A percentile compares a stretch with the other conserved stretches of the same genome.
These are phyloP conservation scores for Lunasporangiospora selenospora DNA, from an alignment of 192 early-diverging fungal species.

Conservation along the genomic window DNA sequence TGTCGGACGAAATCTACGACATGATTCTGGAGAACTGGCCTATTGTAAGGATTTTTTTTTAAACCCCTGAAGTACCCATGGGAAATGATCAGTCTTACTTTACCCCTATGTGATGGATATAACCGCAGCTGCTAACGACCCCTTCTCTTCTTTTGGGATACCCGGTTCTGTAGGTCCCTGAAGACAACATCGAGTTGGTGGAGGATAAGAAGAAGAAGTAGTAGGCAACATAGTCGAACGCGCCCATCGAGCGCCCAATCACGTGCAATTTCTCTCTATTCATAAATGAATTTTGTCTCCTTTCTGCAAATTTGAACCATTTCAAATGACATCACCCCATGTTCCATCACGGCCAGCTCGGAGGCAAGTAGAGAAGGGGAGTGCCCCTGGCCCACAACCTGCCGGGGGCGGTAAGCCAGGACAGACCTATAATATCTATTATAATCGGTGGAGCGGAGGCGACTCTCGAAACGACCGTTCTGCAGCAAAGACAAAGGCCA, in stretches of 20 bases:
- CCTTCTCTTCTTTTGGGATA: too few relatives aligned
- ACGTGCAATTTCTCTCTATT: too few relatives aligned
- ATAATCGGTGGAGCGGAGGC: constrained; percentile 46
- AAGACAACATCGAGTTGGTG: constrained; percentile 77
- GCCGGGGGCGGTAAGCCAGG: constrained; percentile 15
- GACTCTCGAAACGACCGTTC: background rate
- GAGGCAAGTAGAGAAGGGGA: constrained; percentile 33
- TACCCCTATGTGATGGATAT: background rate
- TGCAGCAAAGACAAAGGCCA: constrained; percentile 55
- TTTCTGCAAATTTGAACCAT: too few relatives aligned
- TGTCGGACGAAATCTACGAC: constrained; percentile 87
- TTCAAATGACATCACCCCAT: too few relatives aligned
- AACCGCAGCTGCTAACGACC: too few relatives aligned
- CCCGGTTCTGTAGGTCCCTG: constrained; percentile 72
- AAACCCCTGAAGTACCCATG: background rate
- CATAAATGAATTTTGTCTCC: too few relatives aligned
- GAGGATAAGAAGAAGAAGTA: constrained; percentile 81
- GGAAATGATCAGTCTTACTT: constrained; percentile 7
- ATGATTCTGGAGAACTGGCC: constrained; percentile 82
- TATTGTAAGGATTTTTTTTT: constrained; percentile 52
- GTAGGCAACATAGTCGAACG: constrained; percentile 30
- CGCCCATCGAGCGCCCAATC: too few relatives aligned
- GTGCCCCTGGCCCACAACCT: constrained; percentile 22
- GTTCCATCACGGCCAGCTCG: constrained; percentile 25
- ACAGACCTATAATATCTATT: constrained; percentile 52